These are phyloP conservation scores for Saccharomycopsis fibuligera DNA, from an alignment of 805 yeast genomes.

Conservation along the genomic window DNA sequence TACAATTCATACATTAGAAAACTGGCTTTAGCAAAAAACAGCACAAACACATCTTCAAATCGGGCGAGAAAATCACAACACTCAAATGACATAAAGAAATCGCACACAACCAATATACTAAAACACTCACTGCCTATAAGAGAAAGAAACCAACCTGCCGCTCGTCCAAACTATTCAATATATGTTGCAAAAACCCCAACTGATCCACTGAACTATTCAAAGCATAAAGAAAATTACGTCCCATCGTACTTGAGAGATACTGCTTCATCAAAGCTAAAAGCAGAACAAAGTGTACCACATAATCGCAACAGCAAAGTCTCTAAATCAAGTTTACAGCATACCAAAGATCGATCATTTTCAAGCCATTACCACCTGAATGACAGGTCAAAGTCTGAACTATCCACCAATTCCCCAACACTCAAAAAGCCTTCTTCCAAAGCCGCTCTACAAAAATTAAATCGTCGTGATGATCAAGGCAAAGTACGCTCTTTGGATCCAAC, in stretches of 20 bases:
- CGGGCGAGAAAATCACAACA: too few relatives aligned
- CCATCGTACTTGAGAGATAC: slow-evolving; percentile 20
- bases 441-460: not conserved
- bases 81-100: too few relatives aligned
- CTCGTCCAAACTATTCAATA: too few relatives aligned
- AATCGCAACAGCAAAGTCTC: not conserved
- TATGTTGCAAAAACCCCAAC: not conserved
- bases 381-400: too few relatives aligned
- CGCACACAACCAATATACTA: too few relatives aligned
- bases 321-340: not conserved
- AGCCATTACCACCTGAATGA: too few relatives aligned
- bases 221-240: slow-evolving; percentile 6
- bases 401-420: not conserved
- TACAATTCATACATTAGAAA: too few relatives aligned
- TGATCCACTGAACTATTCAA: not conserved
- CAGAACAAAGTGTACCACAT: slow-evolving; percentile 3
- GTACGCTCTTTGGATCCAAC: not conserved
- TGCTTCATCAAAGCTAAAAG: slow-evolving; percentile 12
- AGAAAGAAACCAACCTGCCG: too few relatives aligned
- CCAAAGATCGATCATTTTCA: not conserved
- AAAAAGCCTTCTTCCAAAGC: not conserved
- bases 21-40: too few relatives aligned
- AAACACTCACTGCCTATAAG: too few relatives aligned
- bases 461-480: not conserved
- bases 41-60: too few relatives aligned